Evolutionary conservation across 1,284 basidiomycete genomes (phyloP).

Genomic region (Anthracocystis setariae): DNA sequence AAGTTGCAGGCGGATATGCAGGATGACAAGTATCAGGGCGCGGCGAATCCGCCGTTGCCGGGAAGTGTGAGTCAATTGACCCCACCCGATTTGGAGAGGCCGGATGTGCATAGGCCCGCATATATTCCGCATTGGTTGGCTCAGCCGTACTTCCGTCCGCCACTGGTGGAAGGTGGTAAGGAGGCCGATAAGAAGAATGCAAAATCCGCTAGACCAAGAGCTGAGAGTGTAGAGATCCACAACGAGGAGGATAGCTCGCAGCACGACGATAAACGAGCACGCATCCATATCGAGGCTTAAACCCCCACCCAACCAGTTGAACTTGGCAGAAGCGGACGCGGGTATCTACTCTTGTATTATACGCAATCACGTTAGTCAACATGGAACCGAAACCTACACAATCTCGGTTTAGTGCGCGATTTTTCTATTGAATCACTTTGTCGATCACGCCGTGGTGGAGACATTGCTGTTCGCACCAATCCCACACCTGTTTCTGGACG

Average conservation of each 20-base stretch:
- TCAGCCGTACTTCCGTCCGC: slow-evolving; percentile 83
- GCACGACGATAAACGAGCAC: too few species aligned
- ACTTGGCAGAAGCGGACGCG: slow-evolving; percentile 5
- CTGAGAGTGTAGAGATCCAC: background rate
- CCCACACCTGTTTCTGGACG: slow-evolving; percentile 21
- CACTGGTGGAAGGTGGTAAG: slow-evolving; percentile 19
- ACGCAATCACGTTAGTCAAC: background rate
- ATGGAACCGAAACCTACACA: too few species aligned
- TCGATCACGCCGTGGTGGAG: slow-evolving; percentile 14
- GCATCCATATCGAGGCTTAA: too few species aligned
- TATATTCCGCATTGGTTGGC: slow-evolving; percentile 83
- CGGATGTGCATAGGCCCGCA: slow-evolving; percentile 69
- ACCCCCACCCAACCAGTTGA: background rate
- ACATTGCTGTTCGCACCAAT: slow-evolving; percentile 51
- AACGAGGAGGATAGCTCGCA: background rate
- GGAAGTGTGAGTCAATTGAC: slow-evolving; percentile 36
- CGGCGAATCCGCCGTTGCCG: slow-evolving; percentile 23
- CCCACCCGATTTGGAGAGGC: background rate
- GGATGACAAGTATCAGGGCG: slow-evolving; percentile 16
- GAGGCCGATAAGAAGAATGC: slow-evolving; percentile 11
- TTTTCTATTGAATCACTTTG: background rate
- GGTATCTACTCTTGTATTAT: background rate
- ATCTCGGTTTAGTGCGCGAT: too few species aligned
- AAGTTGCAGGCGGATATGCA: slow-evolving; percentile 74
- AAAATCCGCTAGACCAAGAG: background rate